Conservation (phyloP, 495 filamentous ascomycete species). For the Sporormia fimetaria region DNA sequence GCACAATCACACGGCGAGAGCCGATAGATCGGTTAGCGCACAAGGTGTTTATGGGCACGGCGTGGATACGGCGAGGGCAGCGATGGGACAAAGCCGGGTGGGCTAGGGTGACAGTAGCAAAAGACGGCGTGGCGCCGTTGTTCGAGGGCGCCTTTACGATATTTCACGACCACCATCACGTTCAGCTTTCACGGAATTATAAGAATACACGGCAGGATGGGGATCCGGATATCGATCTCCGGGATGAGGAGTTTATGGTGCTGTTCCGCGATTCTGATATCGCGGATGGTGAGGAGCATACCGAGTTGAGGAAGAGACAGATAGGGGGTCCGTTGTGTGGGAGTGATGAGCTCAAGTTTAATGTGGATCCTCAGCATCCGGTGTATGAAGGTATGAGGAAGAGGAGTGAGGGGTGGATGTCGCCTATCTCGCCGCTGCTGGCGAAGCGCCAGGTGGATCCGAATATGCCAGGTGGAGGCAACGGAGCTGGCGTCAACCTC, state of each 20-base stretch:
- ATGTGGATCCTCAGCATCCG: conserved; percentile 53
- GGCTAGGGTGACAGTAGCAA: conserved; percentile 65
- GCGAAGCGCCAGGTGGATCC: conserved; percentile 45
- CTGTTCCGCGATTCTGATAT: conserved; percentile 88
- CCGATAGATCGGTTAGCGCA: conserved; percentile 58
- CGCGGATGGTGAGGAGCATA: conserved; percentile 31
- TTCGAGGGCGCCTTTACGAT: conserved; percentile 89
- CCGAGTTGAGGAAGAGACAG: conserved; percentile 41
- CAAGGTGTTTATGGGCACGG: conserved; percentile 70
- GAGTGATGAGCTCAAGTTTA: conserved; percentile 61
- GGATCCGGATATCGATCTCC: conserved; percentile 55
- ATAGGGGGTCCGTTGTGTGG: conserved; percentile 38
- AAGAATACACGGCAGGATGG: conserved; percentile 55
- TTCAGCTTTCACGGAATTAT: conserved; percentile 68
- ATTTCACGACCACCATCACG: conserved; percentile 70
- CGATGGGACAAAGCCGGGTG: conserved; percentile 75
- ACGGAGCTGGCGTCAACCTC: conserved; percentile 75
- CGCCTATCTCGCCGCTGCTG: conserved; percentile 46
- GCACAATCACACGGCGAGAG: conserved; percentile 49
- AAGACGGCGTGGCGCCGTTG: conserved; percentile 65
- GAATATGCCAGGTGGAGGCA: conserved; percentile 49
- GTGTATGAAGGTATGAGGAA: conserved; percentile 42
- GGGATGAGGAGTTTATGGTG: conserved; percentile 69
- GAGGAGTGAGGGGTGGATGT: conserved; percentile 37
- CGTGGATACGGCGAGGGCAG: conserved; percentile 53